Percentiles rank a stretch among this genome's conserved stretches.
phyloP scores from a whole-genome alignment of 208 protist genomes.

The Acanthamoeba culbertsoni region DNA sequence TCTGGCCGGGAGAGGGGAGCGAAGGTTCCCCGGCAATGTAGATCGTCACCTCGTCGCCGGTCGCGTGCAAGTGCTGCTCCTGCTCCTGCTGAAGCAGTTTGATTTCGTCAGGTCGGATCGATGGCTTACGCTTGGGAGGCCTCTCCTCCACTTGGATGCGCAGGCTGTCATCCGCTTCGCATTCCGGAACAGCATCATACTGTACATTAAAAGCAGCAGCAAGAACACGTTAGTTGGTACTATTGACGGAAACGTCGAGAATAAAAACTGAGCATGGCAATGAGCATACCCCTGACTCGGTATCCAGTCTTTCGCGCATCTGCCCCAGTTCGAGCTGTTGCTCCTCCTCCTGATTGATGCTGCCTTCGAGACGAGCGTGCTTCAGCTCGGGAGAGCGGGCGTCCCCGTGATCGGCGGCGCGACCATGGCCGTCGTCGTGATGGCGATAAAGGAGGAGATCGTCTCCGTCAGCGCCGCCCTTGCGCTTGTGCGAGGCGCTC shows the following conservation, averaged over 20 bases:
- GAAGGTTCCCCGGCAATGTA: not conserved
- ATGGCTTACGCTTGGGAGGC: not conserved
- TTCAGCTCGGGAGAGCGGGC: no score
- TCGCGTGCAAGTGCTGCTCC: not conserved
- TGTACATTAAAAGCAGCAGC: no score
- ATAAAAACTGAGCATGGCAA: not conserved
- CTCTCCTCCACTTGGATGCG: not conserved
- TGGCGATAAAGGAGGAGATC: not conserved
- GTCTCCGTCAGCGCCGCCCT: not conserved
- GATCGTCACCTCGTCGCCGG: constrained; percentile 7
- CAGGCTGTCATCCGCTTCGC: not conserved
- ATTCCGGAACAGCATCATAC: not conserved
- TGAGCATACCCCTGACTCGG: no score
- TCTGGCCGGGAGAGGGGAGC: not conserved
- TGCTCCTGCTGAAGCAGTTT: not conserved
- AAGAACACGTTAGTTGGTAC: no score
- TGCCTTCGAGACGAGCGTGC: not conserved
- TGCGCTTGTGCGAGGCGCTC: not conserved
- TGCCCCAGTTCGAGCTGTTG: no score
- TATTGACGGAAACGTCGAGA: not conserved
- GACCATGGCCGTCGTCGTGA: not conserved
- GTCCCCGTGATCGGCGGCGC: not conserved
- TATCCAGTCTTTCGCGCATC: no score
- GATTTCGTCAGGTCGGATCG: constrained; percentile 8
- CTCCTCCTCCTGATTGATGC: no score